phyloP scores from a whole-genome alignment of 1,139 yeast species.

The Pichia sp. region DNA sequence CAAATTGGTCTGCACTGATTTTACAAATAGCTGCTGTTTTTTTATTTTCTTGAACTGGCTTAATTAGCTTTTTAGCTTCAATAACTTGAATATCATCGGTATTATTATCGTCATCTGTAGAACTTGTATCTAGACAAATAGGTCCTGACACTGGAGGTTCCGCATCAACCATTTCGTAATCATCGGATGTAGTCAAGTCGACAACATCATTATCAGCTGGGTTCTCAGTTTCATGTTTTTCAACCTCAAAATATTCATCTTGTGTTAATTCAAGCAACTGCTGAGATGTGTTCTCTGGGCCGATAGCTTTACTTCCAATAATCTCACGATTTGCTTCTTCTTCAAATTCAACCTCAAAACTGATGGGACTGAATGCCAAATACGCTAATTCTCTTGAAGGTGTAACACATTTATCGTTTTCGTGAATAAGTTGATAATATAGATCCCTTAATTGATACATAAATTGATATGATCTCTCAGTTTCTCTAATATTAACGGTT shows the following conservation, averaged over 20 bases:
- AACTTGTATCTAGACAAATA: background rate
- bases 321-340: no score
- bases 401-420: constrained; percentile 58
- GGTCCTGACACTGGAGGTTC: background rate
- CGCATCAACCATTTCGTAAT: background rate
- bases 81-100: background rate
- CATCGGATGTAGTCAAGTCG: no score
- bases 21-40: constrained; percentile 13
- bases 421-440: constrained; percentile 62
- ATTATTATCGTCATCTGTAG: background rate
- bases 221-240: no score
- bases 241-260: no score
- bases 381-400: constrained; percentile 86
- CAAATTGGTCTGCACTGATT: constrained; percentile 21
- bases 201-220: no score
- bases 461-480: constrained; percentile 76
- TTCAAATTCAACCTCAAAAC: constrained; percentile 57
- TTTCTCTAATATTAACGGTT: constrained; percentile 63
- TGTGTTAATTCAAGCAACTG: no score
- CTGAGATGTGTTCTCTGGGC: no score
- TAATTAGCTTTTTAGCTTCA: background rate
- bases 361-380: constrained; percentile 75
- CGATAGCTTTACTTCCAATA: no score
- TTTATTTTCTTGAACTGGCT: background rate
- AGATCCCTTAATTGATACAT: constrained; percentile 63